Base-by-base conservation (phyloP, 805 yeast species). In the Candida ponderosae region DNA sequence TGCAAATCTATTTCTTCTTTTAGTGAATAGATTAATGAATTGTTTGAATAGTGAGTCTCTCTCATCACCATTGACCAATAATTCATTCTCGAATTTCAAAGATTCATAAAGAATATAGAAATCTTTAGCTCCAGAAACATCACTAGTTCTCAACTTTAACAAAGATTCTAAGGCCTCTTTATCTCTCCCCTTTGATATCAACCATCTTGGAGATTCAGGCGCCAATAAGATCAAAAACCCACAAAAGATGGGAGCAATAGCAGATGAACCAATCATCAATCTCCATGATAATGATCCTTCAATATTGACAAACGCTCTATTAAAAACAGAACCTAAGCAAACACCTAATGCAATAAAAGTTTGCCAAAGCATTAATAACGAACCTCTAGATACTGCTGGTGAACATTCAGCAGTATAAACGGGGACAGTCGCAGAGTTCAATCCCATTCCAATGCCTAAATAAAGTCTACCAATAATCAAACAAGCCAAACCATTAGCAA, bases 341-440 rank as follows among this genome's bases (percentile, higher is more conserved):
- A 80, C 77, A 41, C 87, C 87, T 36, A 79, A 72, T 2, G 86
- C 85, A n/a, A 84, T 78, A 65, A 78, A 79, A 48, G 76, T 74
- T 60, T 80, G 86, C 82, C 84, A 79, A 59, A 74, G 63, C 80
- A 79, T 77, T 34, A 77, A 76, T 41, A 80, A 61, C 1, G 83
- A 74, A 34, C 87, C 87, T 51, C 86, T 65, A 30, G 73, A 68
- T 11, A 59, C 59, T 13, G 72, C 72, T 2, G 83, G 83, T 9
- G 76, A 52, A 48, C 76, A 70, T 51, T 78, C 85, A 14, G 83
- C 81, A 21, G 78, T 68, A 45, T 73, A 76, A 11, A 81, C 76
- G 5, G 87, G 85, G 8, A 77, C 82, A 14, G 82, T 76, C 19
- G 83, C 72, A 3, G 82, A 76, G 46, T 76, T 74, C 35, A 77